Evolutionary conservation across 148 eudicot genomes (phyloP).

Genomic region (Rhododendron ovatum): DNA sequence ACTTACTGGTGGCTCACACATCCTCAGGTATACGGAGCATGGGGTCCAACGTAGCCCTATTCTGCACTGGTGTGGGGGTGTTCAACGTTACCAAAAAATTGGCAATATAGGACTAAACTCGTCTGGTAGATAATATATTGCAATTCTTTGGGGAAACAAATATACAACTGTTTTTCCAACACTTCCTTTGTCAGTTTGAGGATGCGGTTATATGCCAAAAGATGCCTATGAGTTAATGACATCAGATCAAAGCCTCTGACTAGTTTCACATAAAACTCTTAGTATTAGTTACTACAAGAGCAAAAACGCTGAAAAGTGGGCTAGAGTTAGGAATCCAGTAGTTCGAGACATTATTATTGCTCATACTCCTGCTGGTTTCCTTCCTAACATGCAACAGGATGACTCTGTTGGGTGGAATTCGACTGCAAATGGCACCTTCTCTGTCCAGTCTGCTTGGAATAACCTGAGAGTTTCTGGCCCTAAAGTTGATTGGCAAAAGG

Average conservation of each 20-base stretch:
- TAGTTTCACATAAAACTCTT: neutral
- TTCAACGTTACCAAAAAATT: neutral
- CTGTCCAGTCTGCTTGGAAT: neutral
- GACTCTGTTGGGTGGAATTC: neutral
- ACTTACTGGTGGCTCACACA: neutral
- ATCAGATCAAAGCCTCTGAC: neutral
- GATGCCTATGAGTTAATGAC: neutral
- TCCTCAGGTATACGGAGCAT: neutral
- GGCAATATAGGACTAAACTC: neutral
- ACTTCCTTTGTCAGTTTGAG: neutral
- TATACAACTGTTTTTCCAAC: neutral
- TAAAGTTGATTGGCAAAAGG: neutral
- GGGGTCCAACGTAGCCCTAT: neutral
- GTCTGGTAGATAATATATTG: neutral
- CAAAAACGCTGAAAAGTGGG: neutral
- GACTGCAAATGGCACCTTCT: neutral
- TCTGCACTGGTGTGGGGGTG: neutral
- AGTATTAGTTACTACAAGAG: neutral
- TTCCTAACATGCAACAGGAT: too few relatives aligned
- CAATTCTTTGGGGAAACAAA: neutral
- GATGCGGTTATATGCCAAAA: neutral
- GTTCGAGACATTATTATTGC: too few relatives aligned
- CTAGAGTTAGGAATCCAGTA: too few relatives aligned
- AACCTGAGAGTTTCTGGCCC: neutral
- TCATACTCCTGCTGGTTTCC: too few relatives aligned